These are phyloP conservation scores for Bromus sterilis DNA, from an alignment of 176 grass and related monocot species.

Conservation along the genomic window DNA sequence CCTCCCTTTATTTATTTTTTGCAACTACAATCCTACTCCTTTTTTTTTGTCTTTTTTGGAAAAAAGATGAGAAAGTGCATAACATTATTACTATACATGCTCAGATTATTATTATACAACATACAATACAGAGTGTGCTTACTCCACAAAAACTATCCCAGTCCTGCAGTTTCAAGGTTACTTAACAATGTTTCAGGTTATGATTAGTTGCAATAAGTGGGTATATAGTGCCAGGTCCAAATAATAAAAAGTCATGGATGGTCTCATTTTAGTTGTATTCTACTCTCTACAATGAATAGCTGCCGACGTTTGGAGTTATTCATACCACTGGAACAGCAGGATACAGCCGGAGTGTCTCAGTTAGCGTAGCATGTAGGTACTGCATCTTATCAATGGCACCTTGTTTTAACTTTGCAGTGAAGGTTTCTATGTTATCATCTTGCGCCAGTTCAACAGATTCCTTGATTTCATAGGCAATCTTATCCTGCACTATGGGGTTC, in stretches of 20 bases:
- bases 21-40: background rate
- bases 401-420: conserved; percentile 28
- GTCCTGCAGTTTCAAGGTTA: background rate
- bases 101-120: background rate
- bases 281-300: background rate
- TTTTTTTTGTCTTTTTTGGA: background rate
- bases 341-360: conserved; percentile 63
- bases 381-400: conserved; percentile 47
- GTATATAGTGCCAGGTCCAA: background rate
- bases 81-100: background rate
- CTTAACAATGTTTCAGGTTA: background rate
- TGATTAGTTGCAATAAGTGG: background rate
- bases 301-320: background rate
- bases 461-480: conserved; percentile 43
- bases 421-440: conserved; percentile 11
- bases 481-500: conserved; percentile 56
- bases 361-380: conserved; percentile 45
- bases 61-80: background rate
- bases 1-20: background rate
- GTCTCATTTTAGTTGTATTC: background rate
- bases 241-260: background rate
- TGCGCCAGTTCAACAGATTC: background rate
- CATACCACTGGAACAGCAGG: conserved; percentile 63
- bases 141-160: background rate
- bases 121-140: background rate